These are phyloP conservation scores for Coemansia sp. DNA, from an alignment of 192 early-diverging fungal genomes.

Conservation along the genomic window DNA sequence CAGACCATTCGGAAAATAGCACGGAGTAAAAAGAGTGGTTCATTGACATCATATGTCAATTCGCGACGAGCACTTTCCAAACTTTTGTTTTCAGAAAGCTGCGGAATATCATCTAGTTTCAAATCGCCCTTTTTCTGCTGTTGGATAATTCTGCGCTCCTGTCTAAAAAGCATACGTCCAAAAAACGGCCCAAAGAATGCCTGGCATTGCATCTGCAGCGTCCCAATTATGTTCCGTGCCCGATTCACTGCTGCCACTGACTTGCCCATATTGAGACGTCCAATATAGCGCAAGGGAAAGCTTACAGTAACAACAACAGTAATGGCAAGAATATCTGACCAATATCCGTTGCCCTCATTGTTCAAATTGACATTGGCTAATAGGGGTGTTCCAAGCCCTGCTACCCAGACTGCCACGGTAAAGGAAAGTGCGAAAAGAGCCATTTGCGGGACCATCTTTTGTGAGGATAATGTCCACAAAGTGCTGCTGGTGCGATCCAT, in stretches of 20 bases:
- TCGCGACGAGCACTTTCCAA: constrained; percentile 3
- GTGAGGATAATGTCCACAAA: background rate
- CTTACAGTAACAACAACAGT: background rate
- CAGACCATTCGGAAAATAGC: constrained; percentile 34
- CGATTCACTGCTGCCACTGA: background rate
- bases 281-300: background rate
- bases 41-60: constrained; percentile 31
- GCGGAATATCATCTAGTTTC: constrained; percentile 17
- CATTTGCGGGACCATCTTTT: background rate
- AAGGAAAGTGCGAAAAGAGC: background rate
- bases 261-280: background rate
- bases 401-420: background rate
- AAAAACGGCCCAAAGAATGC: background rate
- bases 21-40: constrained; percentile 31
- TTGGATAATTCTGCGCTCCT: constrained; percentile 14
- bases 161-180: constrained; percentile 1
- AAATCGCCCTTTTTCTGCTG: constrained; percentile 9
- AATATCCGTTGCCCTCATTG: background rate
- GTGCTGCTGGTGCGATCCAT: background rate
- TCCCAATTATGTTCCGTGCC: background rate
- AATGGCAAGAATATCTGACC: background rate
- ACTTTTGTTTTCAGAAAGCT: constrained; percentile 1
- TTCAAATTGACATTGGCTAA: background rate
- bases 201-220: background rate
- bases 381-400: background rate